Evolutionary conservation across 331 rosid genomes (phyloP).

Genomic region (Saraca asoca): DNA sequence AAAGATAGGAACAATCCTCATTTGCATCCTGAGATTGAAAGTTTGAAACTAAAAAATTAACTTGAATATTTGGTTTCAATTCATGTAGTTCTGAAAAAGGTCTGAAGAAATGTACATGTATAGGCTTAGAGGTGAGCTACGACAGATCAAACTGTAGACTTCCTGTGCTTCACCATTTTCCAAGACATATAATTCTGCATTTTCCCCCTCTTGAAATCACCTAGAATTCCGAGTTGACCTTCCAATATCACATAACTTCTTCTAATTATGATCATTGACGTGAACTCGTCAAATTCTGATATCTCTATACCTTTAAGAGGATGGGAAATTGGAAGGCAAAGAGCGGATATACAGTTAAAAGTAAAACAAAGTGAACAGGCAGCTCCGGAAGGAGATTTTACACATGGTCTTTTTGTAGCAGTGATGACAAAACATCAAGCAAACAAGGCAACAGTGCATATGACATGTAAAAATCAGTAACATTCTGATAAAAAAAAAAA

Average conservation of each 20-base stretch:
- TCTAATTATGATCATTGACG: conserved; percentile 7
- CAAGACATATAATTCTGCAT: conserved; percentile 8
- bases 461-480: conserved; percentile 23
- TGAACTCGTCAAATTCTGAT: conserved; percentile 21
- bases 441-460: conserved; percentile 4
- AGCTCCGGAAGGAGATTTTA: conserved; percentile 7
- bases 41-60: not conserved
- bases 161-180: conserved; percentile 8
- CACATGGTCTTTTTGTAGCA: not conserved
- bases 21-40: not conserved
- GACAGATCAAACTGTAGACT: conserved; percentile 17
- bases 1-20: not conserved
- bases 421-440: not conserved
- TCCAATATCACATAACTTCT: conserved; percentile 11
- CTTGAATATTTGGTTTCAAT: conserved; percentile 22
- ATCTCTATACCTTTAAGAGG: not conserved
- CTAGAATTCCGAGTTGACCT: conserved; percentile 12
- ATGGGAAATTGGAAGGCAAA: not conserved
- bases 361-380: conserved; percentile 11
- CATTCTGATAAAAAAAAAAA: not conserved
- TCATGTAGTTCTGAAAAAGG: conserved; percentile 1
- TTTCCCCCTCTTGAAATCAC: conserved; percentile 28
- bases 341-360: not conserved
- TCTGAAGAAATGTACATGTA: not conserved
- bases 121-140: conserved; percentile 11